Conservation (phyloP, 345 rosid genomes). For the Salix suchowensis region DNA sequence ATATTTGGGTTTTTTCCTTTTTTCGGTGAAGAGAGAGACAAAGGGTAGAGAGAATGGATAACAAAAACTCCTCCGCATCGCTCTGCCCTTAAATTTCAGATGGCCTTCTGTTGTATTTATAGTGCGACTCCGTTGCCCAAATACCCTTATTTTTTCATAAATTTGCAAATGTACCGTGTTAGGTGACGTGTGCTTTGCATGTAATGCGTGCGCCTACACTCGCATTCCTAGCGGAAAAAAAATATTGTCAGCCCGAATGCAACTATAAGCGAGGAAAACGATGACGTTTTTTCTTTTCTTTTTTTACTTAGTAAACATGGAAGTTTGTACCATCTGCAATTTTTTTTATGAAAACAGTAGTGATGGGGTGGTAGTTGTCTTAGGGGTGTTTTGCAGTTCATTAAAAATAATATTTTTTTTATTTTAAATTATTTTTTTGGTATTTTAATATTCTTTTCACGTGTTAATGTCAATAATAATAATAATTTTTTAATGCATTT, state of each 20-base stretch:
- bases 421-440: too few relatives aligned
- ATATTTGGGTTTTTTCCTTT: neutral
- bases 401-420: too few relatives aligned
- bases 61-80: conserved; percentile 72
- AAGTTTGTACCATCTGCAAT: neutral
- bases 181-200: neutral
- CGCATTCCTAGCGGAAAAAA: too few relatives aligned
- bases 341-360: neutral
- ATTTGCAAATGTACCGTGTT: neutral
- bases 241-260: neutral
- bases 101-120: neutral
- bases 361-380: neutral
- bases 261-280: neutral
- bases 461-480: too few relatives aligned
- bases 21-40: conserved; percentile 26
- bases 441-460: too few relatives aligned
- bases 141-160: neutral
- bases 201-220: neutral
- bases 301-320: neutral
- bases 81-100: conserved; percentile 21
- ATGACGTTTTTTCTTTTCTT: neutral
- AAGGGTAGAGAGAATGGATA: conserved; percentile 35
- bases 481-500: too few relatives aligned
- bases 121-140: neutral
- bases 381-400: too few relatives aligned